phyloP scores from a whole-genome alignment of 176 grass and related monocot species.

The Triticum monococcum region DNA sequence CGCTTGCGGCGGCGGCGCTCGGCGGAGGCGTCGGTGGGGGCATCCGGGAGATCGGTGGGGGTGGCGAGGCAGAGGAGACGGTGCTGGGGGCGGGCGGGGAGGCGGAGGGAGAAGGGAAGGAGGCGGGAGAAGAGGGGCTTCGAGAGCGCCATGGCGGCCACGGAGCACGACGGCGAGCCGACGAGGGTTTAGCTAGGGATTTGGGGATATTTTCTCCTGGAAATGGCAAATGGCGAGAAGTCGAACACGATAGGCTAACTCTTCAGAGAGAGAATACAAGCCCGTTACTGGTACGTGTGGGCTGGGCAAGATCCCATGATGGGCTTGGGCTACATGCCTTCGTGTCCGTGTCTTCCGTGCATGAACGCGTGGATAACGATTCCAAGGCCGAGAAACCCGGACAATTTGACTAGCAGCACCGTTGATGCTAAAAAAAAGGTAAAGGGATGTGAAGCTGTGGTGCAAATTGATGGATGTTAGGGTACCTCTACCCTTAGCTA shows the following conservation, averaged over 20 bases:
- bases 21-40: conserved; percentile 38
- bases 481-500: no score
- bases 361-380: no score
- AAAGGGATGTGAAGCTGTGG: no score
- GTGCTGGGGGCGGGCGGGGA: conserved; percentile 38
- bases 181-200: conserved; percentile 41
- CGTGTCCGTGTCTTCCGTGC: no score
- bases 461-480: no score
- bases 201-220: conserved; percentile 20
- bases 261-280: neutral
- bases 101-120: conserved; percentile 32
- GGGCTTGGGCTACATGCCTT: neutral
- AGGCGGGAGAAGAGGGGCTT: conserved; percentile 37
- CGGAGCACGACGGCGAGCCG: neutral
- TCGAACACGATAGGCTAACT: neutral
- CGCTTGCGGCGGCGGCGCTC: conserved; percentile 70
- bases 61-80: conserved; percentile 40
- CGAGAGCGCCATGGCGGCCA: conserved; percentile 55
- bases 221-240: neutral
- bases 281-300: neutral
- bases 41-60: neutral
- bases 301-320: no score
- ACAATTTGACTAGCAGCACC: no score
- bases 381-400: no score
- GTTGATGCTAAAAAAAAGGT: no score